Base-by-base conservation (phyloP, 2,329 filamentous ascomycete species). In the Talaromyces marneffei region DNA sequence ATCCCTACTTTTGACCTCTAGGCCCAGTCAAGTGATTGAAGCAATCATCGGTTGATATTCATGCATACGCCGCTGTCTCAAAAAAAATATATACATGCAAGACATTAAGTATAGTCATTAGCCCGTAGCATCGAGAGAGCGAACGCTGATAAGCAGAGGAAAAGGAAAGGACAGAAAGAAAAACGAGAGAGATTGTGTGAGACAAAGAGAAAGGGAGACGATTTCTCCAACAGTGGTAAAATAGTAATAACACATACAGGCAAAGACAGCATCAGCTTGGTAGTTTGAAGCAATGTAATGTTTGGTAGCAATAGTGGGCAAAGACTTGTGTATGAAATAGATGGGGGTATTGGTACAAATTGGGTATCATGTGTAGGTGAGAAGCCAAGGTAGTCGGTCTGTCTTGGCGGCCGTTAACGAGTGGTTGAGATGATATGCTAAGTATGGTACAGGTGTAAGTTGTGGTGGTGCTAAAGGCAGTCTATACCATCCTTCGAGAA, bases 401-500 rank as follows among this genome's bases (percentile, higher is more conserved):
- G 29, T 31, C 29, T 23, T 52, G 29, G 48, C 29, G 10, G 18
- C 23, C 18, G 27, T 20, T 20, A 52, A 52, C 35, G 48, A 33
- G 27, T 35, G 29, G 10, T 35, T 23, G 27, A 10, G 52, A 27
- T 37, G 52, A 20, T 25, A 23, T 2, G 7, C 14, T 25, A 39
- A 27, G 9, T 25, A 55, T 55, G 16, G 25, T 27, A 39, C 52
- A 53, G 20, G 27, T 42, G 23, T 46, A 37, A 54, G 37, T 59
- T 23, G 54, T 37, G 14, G 14, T 53, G 14, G 27, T 40, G 40
- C 14, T 20, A 33, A 39, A n/a, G 20, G 29, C 52, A 20, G 27
- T 44, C 37, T 50, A 63, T 27, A 44, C 61, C 61, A 64, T 44
- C 56, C 63, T 53, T 46, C 63, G 52, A 44, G 63, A 64, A 16